Base-by-base conservation (phyloP, 1,284 basidiomycete genomes). In the Heliocybe sulcata region DNA sequence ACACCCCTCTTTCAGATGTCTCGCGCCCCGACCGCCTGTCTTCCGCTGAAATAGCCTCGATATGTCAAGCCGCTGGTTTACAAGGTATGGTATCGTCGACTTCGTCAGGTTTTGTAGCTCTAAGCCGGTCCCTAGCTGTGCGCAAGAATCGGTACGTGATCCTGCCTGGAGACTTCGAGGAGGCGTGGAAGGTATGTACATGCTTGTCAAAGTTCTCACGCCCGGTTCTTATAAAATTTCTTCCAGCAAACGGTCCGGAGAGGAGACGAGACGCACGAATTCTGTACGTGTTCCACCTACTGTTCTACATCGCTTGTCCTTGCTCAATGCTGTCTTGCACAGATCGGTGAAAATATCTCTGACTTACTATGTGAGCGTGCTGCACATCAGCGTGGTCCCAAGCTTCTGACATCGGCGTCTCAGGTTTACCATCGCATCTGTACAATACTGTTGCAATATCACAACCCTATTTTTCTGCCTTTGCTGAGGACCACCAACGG, bases 91-190 rank as follows among this genome's bases (percentile, higher is more conserved):
- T 35, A 54, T 3, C 10, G 31, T 55, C 1, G 10, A 45, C 29
- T 20, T 35, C 3, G 31, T 9, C 35, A 14, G 20, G 35, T 16
- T 31, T 23, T 11, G 47, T n/a, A 31, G 6, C 33, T 52, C 54
- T 58, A 55, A 64, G 53, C 55, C 14, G 33, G 35, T 22, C 33
- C 47, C 16, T 63, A 95, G 94, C 96, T 61, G 96, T 98, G 29
- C 85, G 96, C 57, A 98, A 97, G 77, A 98, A 98, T 72, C 86
- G 97, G 65, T 99, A 99, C 71, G 83, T 99, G 55, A 96, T 99
- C 67, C 77, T 99, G 51, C 96, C 51, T 11, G 33, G 6, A 3
- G 51, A 52, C 51, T 52, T 52, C 51, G 51, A 52, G 26, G 51
- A 52, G 33, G 51, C 33, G 29, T 52, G 51, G 51, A 52, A 29